Evolutionary conservation across 2,329 filamentous ascomycete genomes (phyloP), one percentile per base, ranked within the genome.

Genomic region (Colletotrichum sp.): DNA sequence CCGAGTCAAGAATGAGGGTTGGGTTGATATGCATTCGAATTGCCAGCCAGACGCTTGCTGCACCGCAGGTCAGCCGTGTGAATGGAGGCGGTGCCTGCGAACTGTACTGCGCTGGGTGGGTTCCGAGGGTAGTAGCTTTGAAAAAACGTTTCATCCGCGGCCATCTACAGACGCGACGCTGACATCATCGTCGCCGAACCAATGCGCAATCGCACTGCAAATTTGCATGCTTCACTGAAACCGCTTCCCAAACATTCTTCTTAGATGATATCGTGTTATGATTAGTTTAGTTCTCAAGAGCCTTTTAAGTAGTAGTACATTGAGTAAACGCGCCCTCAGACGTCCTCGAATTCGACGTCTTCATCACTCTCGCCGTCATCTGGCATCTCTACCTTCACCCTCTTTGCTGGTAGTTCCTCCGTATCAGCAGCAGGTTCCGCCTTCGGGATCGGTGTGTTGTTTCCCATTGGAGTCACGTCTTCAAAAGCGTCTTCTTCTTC

Each of bases 301-400:
- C 12, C 6, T 39, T n/a, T 15, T n/a, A 30, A 21, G 28, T 66
- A 57, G 43, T 21, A 61, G 55, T 48, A 21, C 26, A 30, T 24
- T 12, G 15, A 48, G 12, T 69, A 9, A 18, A 21, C 10, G 10
- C 24, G 36, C 26, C 10, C 8, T 77, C 79, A 88, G 1, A 92
- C 90, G 80, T 92, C 90, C 79, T 92, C 90, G 82, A 92, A 92
- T 79, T 92, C 90, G 77, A 92, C 81, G 30, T 88, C 89, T 34
- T 90, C 89, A 28, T 91, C 89, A 39, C 85, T 85, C 30, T 87
- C 87, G 32, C 87, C 87, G 15, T 88, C 87, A n/a, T 88, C 87
- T 32, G 86, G 83, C 76, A 86, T 83, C 69, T 93, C 92, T 21
- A 93, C 82, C 82, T 92, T 93, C 60, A 91, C 87, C 77, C 90